Percentiles rank a stretch among this genome's conserved stretches.
phyloP scores from a whole-genome alignment of 441 rosid genomes.

The Adansonia rubrostipa region DNA sequence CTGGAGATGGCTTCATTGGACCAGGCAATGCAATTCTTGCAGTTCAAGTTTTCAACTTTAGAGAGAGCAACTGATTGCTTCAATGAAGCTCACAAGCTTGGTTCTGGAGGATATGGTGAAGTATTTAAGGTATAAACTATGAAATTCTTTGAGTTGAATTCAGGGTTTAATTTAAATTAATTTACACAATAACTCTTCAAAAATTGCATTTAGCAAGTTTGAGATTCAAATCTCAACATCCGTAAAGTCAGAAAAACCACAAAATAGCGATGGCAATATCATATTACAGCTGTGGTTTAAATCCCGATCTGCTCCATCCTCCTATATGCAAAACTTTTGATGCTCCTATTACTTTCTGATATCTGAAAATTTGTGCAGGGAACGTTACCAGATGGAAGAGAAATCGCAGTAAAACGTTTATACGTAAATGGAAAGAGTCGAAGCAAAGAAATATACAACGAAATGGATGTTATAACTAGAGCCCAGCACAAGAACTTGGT shows the following conservation, averaged over 20 bases:
- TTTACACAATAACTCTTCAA: too few species aligned
- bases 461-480: constrained; percentile 60
- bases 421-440: constrained; percentile 38
- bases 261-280: too few species aligned
- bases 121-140: constrained; percentile 51
- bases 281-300: too few species aligned
- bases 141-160: too few species aligned
- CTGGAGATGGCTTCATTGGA: constrained; percentile 12
- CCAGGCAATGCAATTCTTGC: constrained; percentile 26
- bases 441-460: constrained; percentile 52
- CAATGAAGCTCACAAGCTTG: constrained; percentile 52
- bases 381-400: constrained; percentile 69
- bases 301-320: too few species aligned
- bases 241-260: too few species aligned
- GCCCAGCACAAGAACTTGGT: constrained; percentile 72
- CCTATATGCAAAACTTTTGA: too few species aligned
- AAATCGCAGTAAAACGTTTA: constrained; percentile 66
- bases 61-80: constrained; percentile 63
- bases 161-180: too few species aligned
- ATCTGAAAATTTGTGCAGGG: constrained; percentile 42
- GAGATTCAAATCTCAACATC: too few species aligned
- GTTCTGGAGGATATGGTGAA: constrained; percentile 71
- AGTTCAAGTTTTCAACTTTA: constrained; percentile 59
- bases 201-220: too few species aligned
- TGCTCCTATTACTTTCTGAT: not conserved